Conservation (phyloP, 1,139 yeast genomes). For the Dujonia santamariae region DNA sequence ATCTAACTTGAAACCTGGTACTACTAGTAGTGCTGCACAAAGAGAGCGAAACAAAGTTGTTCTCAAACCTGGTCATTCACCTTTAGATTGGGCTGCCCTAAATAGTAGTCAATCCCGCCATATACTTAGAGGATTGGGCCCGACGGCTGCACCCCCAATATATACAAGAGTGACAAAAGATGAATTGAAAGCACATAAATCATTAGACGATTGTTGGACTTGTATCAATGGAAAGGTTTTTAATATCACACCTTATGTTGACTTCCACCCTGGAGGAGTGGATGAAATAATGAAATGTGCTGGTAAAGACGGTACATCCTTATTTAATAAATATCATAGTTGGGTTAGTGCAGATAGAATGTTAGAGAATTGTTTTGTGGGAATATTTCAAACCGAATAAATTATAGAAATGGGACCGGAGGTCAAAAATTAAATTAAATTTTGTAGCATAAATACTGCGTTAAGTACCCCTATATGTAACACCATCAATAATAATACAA, state of each 20-base stretch:
- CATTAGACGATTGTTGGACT: slow-evolving; percentile 78
- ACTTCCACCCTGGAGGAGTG: slow-evolving; percentile 92
- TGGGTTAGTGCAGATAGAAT: slow-evolving; percentile 90
- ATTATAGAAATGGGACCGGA: no score
- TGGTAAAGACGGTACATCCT: slow-evolving; percentile 78
- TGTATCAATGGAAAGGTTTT: slow-evolving; percentile 77
- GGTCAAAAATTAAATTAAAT: no score
- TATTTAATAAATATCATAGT: slow-evolving; percentile 78
- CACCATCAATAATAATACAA: slow-evolving; percentile 41
- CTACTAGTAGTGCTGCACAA: slow-evolving; percentile 10
- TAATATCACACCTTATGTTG: slow-evolving; percentile 76
- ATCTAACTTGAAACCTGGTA: slow-evolving; percentile 5
- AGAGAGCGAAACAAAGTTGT: slow-evolving; percentile 50
- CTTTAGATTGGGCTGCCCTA: slow-evolving; percentile 78
- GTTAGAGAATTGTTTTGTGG: slow-evolving; percentile 75
- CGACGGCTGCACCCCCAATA: slow-evolving; percentile 41
- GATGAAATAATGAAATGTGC: slow-evolving; percentile 76
- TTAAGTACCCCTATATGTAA: background rate
- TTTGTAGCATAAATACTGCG: no score
- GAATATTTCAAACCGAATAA: slow-evolving; percentile 29
- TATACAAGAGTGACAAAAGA: slow-evolving; percentile 53
- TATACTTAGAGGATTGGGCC: slow-evolving; percentile 38
- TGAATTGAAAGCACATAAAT: slow-evolving; percentile 59
- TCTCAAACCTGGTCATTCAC: slow-evolving; percentile 78
- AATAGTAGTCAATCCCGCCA: slow-evolving; percentile 34